phyloP scores from a whole-genome alignment of 179 eudicot genomes.

The Pouteria campechiana region DNA sequence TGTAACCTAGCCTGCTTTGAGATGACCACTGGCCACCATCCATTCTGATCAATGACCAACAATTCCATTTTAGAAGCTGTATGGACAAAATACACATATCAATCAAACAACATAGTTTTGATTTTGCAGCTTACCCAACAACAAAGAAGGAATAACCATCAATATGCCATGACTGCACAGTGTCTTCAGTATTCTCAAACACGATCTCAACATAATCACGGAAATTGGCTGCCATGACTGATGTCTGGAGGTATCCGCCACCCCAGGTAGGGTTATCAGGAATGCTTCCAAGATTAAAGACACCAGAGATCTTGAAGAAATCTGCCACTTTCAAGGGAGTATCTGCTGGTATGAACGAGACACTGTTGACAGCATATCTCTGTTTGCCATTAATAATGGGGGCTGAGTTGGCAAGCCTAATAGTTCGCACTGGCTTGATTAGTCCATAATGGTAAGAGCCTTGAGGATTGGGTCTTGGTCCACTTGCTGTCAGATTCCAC shows the following conservation, averaged over 20 bases:
- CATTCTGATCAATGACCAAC: slow-evolving; percentile 36
- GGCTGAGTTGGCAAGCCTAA: slow-evolving; percentile 72
- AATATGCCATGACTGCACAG: slow-evolving; percentile 81
- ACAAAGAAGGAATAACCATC: slow-evolving; percentile 93
- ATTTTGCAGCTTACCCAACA: slow-evolving; percentile 54
- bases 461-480: slow-evolving; percentile 94
- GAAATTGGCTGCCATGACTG: slow-evolving; percentile 60
- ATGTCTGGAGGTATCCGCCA: slow-evolving; percentile 48
- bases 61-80: not conserved
- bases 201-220: slow-evolving; percentile 68
- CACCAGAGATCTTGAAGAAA: slow-evolving; percentile 76
- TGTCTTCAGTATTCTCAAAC: slow-evolving; percentile 71
- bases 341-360: slow-evolving; percentile 53
- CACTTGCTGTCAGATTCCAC: slow-evolving; percentile 83
- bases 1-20: slow-evolving; percentile 51
- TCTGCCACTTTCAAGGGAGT: slow-evolving; percentile 89
- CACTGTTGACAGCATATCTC: slow-evolving; percentile 82
- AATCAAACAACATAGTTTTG: not conserved
- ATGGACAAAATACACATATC: not conserved
- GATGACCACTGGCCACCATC: slow-evolving; percentile 75
- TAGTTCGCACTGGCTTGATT: slow-evolving; percentile 57
- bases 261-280: slow-evolving; percentile 45
- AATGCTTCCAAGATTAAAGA: slow-evolving; percentile 59
- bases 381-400: slow-evolving; percentile 64
- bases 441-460: slow-evolving; percentile 91